Base-by-base conservation (phyloP, 305 asterid genomes). In the Ajuga reptans region DNA sequence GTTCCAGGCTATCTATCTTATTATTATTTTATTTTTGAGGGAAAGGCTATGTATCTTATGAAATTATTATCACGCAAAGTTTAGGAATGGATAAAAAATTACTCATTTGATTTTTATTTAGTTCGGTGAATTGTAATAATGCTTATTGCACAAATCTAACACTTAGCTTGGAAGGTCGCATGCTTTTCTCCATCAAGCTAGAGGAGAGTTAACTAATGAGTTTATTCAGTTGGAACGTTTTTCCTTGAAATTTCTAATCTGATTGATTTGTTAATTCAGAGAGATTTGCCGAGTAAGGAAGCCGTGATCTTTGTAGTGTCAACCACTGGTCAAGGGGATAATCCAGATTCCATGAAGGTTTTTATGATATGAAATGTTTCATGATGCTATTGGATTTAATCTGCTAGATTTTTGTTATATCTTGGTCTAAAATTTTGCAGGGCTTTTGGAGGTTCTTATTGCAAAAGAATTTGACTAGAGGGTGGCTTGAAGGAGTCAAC, bases 251-350 rank as follows among this genome's bases (percentile, higher is more conserved):
- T 24, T 46, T 15, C 14, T 49, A 11, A 59, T 42, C 37, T 72
- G 53, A 12, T 68, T 49, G n/a, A 58, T 67, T 54, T 68, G 36
- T 64, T 49, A 29, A 37, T 66, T 15, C 86, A 92, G 98, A 72
- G 75, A 51, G 82, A 72, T 58, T 83, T 92, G 71, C 82, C 91
- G 63, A 69, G 34, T 36, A 79, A 75, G 74, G 82, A 73, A 62
- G 79, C 76, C 1, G 90, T 90, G 54, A 77, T 90, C 59, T 90
- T 90, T 81, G 92, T 92, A 78, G 98, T 88, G 73, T 87, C 98
- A 61, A 92, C 97, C 69, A 90, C 95, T 9, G 98, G 98, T 31
- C 97, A 92, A 84, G 98, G 98, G 60, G 98, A 92, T 52, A 76
- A 82, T 65, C 98, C 98, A 12, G 96, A 87, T 53, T 79, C 97